Base-by-base conservation (phyloP, 179 eudicot species). In the Dionaea muscipula region DNA sequence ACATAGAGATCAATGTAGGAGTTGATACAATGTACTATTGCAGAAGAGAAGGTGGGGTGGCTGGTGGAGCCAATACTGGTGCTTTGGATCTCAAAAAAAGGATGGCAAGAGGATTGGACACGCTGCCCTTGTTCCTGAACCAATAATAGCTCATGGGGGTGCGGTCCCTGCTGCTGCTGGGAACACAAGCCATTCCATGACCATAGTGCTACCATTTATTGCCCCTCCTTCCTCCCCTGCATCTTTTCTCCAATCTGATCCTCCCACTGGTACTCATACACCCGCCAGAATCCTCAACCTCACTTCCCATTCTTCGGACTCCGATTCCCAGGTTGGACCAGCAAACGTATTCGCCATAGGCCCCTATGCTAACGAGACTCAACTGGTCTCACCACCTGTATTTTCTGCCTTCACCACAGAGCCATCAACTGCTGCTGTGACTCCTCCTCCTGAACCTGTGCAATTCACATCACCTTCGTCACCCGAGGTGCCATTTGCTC, bases 141-240 rank as follows among this genome's bases (percentile, higher is more conserved):
- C 77, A 33, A 56, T 53, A 55, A 67, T 62, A n/a, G n/a, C n/a
- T 13, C 36, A 57, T 23, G 61, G 61, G 51, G 60, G 33, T 21
- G 19, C 74, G 25, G 57, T 26, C 10, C 51, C 69, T 16, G 43
- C 59, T 16, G 43, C 59, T 26, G 44, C 57, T 18, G 64, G 59
- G 27, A 75, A 61, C 52, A 59, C 71, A 19, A 68, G 51, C 62
- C 72, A 72, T 41, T 47, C 80, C 46, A 65, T 72, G 19, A 66
- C 80, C 22, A 35, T 57, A 7, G 58, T 65, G 45, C 35, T 56
- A 1, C 79, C 73, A 6, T 75, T 75, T 59, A 69, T 72, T 17
- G 80, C 80, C 7, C 80, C 80, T 10, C 80, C 80, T 19, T 72
- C 80, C 45, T 75, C 80, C 33, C 80, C 80, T 48, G 59, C 73